phyloP scores from a whole-genome alignment of 2,329 filamentous ascomycete species.

The Beauveria asiatica region DNA sequence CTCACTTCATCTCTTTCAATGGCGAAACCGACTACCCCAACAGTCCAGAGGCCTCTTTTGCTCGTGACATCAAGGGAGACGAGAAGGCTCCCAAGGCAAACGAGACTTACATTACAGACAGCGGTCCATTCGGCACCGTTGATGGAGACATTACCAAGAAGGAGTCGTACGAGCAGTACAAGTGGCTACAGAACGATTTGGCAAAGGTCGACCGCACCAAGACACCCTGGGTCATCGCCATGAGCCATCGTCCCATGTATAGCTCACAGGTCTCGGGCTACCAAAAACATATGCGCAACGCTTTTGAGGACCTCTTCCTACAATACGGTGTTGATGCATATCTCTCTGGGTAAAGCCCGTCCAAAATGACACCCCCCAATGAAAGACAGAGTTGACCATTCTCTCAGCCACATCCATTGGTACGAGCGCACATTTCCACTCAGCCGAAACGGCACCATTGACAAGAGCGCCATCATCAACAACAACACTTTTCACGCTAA shows the following conservation, averaged over 20 bases:
- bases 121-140: slow-evolving; percentile 39
- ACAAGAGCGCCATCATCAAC: slow-evolving; percentile 31
- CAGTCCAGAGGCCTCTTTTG: slow-evolving; percentile 37
- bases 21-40: slow-evolving; percentile 42
- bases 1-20: slow-evolving; percentile 40
- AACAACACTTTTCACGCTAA: slow-evolving; percentile 41
- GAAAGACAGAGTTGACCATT: neutral
- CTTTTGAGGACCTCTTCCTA: slow-evolving; percentile 37
- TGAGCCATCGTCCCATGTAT: slow-evolving; percentile 42
- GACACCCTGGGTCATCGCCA: slow-evolving; percentile 42
- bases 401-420: slow-evolving; percentile 17
- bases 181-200: slow-evolving; percentile 38
- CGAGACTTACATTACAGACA: slow-evolving; percentile 39
- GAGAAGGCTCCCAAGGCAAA: slow-evolving; percentile 30
- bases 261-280: slow-evolving; percentile 34
- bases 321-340: slow-evolving; percentile 38
- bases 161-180: slow-evolving; percentile 35
- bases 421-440: slow-evolving; percentile 18
- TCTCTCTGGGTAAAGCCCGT: slow-evolving; percentile 18
- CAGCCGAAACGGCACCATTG: slow-evolving; percentile 27
- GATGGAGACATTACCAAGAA: slow-evolving; percentile 30
- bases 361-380: neutral
- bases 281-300: slow-evolving; percentile 32
- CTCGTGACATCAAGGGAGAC: slow-evolving; percentile 31
- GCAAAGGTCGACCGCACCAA: slow-evolving; percentile 33